Evolutionary conservation across 257 asterid species (phyloP).

Genomic region (Forsythia viridissima): DNA sequence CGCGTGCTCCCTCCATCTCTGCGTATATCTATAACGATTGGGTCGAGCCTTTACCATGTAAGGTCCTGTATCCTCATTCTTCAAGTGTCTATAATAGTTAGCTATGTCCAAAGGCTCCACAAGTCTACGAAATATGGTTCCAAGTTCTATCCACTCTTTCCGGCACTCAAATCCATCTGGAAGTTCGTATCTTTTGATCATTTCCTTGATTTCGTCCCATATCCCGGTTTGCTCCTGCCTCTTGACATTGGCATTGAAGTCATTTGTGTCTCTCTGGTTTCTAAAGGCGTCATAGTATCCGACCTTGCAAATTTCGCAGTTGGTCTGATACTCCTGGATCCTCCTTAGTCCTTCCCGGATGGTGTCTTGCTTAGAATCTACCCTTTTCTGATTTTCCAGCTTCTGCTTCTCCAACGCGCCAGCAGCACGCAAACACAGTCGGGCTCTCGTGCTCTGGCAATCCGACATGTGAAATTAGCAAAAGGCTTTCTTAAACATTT

Average conservation of each 20-base stretch:
- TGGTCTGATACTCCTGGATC: conserved; percentile 64
- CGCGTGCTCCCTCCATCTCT: conserved; percentile 76
- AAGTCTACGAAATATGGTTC: conserved; percentile 63
- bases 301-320: conserved; percentile 61
- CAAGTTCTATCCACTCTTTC: conserved; percentile 77
- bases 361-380: conserved; percentile 47
- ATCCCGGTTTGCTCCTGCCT: conserved; percentile 68
- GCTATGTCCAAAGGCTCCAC: conserved; percentile 90
- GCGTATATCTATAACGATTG: conserved; percentile 58
- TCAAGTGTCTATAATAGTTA: conserved; percentile 73
- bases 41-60: conserved; percentile 79
- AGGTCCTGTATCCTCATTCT: conserved; percentile 84
- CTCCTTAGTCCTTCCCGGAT: conserved; percentile 50
- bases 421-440: conserved; percentile 85
- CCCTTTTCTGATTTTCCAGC: conserved; percentile 52
- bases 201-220: conserved; percentile 77
- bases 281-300: conserved; percentile 88
- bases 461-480: neutral
- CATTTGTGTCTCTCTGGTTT: conserved; percentile 51
- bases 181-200: conserved; percentile 72
- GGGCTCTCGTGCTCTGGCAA: conserved; percentile 66
- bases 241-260: conserved; percentile 65
- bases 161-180: conserved; percentile 84
- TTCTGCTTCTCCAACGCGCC: conserved; percentile 78
- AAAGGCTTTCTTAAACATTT: neutral